A percentile compares a stretch with the other conserved stretches of the same genome.
phyloP scores from a whole-genome alignment of 352 stramenopile species.

The Globisporangium barbulae region DNA sequence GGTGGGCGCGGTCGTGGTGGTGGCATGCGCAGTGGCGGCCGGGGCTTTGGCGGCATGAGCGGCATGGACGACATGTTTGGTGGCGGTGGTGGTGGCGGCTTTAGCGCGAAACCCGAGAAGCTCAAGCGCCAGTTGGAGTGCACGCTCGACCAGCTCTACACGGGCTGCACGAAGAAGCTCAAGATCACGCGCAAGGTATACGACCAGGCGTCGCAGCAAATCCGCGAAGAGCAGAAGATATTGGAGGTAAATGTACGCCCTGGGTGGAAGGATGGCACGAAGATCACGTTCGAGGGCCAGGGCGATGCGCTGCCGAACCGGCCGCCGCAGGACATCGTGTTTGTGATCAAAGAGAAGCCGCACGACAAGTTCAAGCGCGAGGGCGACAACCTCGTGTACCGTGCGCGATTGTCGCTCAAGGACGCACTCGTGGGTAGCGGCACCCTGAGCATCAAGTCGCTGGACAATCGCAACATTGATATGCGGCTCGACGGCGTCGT shows the following conservation, averaged over 20 bases:
- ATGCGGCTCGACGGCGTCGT: constrained; percentile 91
- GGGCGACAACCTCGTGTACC: constrained; percentile 94
- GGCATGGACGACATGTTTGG: constrained; percentile 32
- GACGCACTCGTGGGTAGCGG: constrained; percentile 93
- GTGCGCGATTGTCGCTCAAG: constrained; percentile 93
- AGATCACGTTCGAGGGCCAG: constrained; percentile 95
- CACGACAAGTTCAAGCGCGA: constrained; percentile 93
- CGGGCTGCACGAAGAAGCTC: constrained; percentile 88
- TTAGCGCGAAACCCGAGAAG: constrained; percentile 31
- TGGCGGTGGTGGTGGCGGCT: constrained; percentile 23
- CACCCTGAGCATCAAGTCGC: constrained; percentile 88
- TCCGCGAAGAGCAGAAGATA: constrained; percentile 94
- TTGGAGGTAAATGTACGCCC: constrained; percentile 95
- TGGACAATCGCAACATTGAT: constrained; percentile 91
- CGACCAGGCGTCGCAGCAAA: constrained; percentile 66
- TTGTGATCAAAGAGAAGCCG: constrained; percentile 91
- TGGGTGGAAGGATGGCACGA: constrained; percentile 96
- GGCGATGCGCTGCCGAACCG: constrained; percentile 89
- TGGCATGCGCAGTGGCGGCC: not conserved
- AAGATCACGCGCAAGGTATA: constrained; percentile 94
- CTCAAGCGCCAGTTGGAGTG: constrained; percentile 90
- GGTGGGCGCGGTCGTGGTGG: constrained; percentile 13
- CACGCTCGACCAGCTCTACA: constrained; percentile 87
- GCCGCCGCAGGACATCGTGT: constrained; percentile 93
- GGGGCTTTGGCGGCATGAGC: constrained; percentile 42